These are phyloP conservation scores for Fraxinus platypoda DNA, from an alignment of 305 asterid genomes.

Conservation along the genomic window DNA sequence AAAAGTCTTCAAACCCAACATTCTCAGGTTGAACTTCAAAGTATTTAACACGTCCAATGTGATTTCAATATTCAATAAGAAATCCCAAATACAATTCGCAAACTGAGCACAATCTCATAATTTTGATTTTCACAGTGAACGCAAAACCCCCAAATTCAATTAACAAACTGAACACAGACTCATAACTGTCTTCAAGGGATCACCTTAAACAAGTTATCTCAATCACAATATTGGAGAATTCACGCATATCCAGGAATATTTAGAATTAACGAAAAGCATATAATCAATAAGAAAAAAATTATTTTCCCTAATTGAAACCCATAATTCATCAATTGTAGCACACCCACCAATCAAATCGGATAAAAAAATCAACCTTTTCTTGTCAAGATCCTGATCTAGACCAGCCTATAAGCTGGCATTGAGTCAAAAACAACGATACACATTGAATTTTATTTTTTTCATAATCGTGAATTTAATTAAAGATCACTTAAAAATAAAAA, in stretches of 20 bases:
- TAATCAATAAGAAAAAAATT: not conserved
- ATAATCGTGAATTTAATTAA: not conserved
- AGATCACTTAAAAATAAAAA: not conserved
- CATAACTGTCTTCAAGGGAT: not conserved
- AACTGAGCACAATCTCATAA: not conserved
- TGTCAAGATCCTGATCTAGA: constrained; percentile 30
- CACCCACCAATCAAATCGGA: constrained; percentile 9
- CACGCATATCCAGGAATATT: not conserved
- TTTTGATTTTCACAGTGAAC: not conserved
- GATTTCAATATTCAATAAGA: not conserved
- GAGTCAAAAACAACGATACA: not conserved
- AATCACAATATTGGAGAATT: not conserved
- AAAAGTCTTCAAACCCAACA: constrained; percentile 1
- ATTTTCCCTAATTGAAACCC: not conserved
- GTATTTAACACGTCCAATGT: not conserved
- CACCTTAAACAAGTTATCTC: not conserved
- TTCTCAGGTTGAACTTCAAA: not conserved
- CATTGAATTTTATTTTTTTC: not conserved
- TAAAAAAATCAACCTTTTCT: constrained; percentile 8
- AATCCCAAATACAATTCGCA: not conserved
- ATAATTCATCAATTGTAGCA: not conserved
- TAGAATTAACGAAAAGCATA: not conserved
- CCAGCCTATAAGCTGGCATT: constrained; percentile 19
- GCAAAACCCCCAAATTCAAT: not conserved
- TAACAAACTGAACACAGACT: not conserved